Percentiles rank a stretch among this genome's conserved stretches.
These are phyloP conservation scores for Solanum paucissectum DNA, from an alignment of 257 asterid species.

Conservation along the genomic window DNA sequence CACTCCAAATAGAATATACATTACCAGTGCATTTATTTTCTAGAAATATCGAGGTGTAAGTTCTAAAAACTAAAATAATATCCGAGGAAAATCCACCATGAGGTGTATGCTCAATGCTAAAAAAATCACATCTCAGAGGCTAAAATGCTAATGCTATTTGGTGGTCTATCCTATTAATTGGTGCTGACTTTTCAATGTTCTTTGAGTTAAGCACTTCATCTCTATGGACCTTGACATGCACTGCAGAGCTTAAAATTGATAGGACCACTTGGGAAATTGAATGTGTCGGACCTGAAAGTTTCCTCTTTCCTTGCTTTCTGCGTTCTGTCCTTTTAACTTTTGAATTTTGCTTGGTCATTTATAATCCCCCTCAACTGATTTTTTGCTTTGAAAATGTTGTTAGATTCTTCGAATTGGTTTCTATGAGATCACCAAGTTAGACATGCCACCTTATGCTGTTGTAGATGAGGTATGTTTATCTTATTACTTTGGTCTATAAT, in stretches of 20 bases:
- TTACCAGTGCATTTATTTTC: neutral
- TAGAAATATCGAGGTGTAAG: neutral
- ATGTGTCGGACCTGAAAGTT: neutral
- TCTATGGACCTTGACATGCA: neutral
- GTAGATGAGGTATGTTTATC: conserved; percentile 64
- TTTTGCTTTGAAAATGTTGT: conserved; percentile 5
- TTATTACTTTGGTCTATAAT: neutral
- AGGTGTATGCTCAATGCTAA: neutral
- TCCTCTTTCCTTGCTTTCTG: neutral
- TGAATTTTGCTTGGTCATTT: neutral
- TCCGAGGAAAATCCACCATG: neutral
- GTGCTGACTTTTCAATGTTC: neutral
- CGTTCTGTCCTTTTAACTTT: neutral
- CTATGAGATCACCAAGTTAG: conserved; percentile 83
- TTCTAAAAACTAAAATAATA: neutral
- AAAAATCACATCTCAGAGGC: neutral
- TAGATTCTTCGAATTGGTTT: conserved; percentile 92
- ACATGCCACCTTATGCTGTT: conserved; percentile 91
- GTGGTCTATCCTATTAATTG: neutral
- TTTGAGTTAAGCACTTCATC: neutral
- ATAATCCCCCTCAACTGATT: neutral
- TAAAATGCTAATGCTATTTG: neutral
- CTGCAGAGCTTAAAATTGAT: neutral
- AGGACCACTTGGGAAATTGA: neutral
- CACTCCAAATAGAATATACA: neutral